phyloP scores from a whole-genome alignment of 2,329 filamentous ascomycete species.

The Thielaviopsis populi region DNA sequence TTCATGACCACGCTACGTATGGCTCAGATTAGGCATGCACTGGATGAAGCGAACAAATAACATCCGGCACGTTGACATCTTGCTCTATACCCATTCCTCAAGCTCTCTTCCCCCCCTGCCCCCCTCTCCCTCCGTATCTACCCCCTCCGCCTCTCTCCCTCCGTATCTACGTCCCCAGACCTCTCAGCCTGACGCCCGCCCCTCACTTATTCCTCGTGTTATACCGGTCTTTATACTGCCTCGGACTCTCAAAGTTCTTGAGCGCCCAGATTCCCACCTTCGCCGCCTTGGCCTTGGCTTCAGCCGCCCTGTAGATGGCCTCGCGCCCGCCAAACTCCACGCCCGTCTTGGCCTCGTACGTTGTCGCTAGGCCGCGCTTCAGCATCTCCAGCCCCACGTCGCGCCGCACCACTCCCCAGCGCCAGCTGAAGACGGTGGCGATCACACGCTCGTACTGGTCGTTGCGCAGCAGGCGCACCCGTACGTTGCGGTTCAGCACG shows the following conservation, averaged over 20 bases:
- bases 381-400: conserved; percentile 90
- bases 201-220: conserved; percentile 5
- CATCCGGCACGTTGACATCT: neutral
- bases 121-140: neutral
- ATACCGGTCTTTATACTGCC: conserved; percentile 58
- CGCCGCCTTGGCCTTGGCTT: conserved; percentile 49
- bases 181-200: neutral
- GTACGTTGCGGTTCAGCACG: conserved; percentile 56
- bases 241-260: conserved; percentile 62
- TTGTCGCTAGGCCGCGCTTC: conserved; percentile 66
- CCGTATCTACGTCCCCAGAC: neutral
- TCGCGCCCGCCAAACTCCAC: conserved; percentile 70
- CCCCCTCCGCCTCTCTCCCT: neutral
- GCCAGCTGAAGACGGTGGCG: conserved; percentile 64
- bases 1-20: neutral
- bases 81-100: neutral
- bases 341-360: conserved; percentile 85
- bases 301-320: conserved; percentile 47
- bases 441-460: conserved; percentile 92
- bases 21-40: neutral
- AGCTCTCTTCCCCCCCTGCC: no score
- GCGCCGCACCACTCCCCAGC: conserved; percentile 49
- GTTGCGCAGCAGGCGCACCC: conserved; percentile 65
- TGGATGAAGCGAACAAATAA: neutral
- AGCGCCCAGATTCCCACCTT: conserved; percentile 63